These are phyloP conservation scores for Polyplosphaeria fusca DNA, from an alignment of 495 filamentous ascomycete species.

Conservation along the genomic window DNA sequence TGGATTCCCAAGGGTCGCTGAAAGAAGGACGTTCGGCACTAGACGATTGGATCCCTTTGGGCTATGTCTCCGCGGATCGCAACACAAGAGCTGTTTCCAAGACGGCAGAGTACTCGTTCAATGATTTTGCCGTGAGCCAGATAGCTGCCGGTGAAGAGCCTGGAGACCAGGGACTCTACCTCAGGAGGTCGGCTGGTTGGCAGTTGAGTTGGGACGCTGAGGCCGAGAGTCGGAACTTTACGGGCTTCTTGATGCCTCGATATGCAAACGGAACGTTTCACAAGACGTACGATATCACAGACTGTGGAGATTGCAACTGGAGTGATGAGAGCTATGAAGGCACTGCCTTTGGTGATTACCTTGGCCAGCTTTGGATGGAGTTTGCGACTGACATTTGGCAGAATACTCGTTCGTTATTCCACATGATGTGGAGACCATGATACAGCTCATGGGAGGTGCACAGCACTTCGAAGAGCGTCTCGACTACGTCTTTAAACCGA, in stretches of 20 bases:
- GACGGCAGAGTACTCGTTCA: constrained; percentile 41
- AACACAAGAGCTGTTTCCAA: constrained; percentile 35
- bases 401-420: constrained; percentile 40
- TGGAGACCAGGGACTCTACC: constrained; percentile 33
- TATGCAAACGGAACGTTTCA: constrained; percentile 37
- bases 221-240: constrained; percentile 31
- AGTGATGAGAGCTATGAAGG: constrained; percentile 35
- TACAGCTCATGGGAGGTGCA: constrained; percentile 40
- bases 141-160: constrained; percentile 37
- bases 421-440: constrained; percentile 39
- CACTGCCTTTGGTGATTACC: constrained; percentile 40
- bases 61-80: constrained; percentile 37
- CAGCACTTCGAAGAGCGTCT: constrained; percentile 36
- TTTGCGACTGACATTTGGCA: no score
- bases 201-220: constrained; percentile 38
- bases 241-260: constrained; percentile 40
- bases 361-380: constrained; percentile 64
- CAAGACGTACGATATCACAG: constrained; percentile 36
- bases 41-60: constrained; percentile 38
- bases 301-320: constrained; percentile 40
- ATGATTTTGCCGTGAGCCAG: constrained; percentile 40
- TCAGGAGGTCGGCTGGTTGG: constrained; percentile 38
- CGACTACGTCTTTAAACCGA: constrained; percentile 39
- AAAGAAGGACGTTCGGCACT: constrained; percentile 41
- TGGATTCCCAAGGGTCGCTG: constrained; percentile 27